Percentiles rank a stretch among this genome's conserved stretches.
phyloP scores from a whole-genome alignment of 352 stramenopile genomes.

The Phytophthora constricta region DNA sequence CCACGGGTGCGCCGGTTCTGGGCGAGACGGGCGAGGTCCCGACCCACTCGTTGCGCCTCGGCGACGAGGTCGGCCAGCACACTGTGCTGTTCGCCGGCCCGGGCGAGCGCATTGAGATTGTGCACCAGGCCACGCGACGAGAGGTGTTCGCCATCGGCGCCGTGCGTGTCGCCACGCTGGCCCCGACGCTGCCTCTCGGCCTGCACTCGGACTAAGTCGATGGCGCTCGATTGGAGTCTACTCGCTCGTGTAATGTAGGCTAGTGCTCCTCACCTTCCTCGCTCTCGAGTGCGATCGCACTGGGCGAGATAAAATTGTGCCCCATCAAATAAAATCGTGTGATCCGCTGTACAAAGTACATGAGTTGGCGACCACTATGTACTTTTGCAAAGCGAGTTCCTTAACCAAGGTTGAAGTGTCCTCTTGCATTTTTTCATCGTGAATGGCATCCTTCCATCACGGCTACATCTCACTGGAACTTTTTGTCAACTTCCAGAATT shows the following conservation, averaged over 20 bases:
- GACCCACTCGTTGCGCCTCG: constrained; percentile 77
- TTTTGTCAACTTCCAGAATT: background rate
- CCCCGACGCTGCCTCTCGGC: constrained; percentile 50
- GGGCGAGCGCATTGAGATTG: constrained; percentile 86
- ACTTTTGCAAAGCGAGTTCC: too few relatives aligned
- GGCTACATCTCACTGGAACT: background rate
- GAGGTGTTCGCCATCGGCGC: constrained; percentile 87
- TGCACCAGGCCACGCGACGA: constrained; percentile 77
- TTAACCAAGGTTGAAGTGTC: too few relatives aligned
- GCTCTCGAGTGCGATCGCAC: constrained; percentile 1
- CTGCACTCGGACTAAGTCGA: constrained; percentile 67
- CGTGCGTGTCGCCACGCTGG: constrained; percentile 67
- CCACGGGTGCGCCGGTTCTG: constrained; percentile 65
- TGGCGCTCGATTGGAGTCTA: constrained; percentile 11
- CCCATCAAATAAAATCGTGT: constrained; percentile 32
- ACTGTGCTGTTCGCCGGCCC: constrained; percentile 82
- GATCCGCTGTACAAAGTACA: background rate
- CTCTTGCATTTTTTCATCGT: too few relatives aligned
- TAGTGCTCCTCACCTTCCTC: constrained; percentile 22
- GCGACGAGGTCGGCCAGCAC: constrained; percentile 85
- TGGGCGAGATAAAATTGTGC: constrained; percentile 19
- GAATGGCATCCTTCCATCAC: background rate
- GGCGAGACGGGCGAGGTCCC: constrained; percentile 50
- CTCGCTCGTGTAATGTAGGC: constrained; percentile 31
- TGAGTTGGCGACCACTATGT: background rate